Base-by-base conservation (phyloP, 1,284 basidiomycete genomes). In the Leccinum ponderosum region DNA sequence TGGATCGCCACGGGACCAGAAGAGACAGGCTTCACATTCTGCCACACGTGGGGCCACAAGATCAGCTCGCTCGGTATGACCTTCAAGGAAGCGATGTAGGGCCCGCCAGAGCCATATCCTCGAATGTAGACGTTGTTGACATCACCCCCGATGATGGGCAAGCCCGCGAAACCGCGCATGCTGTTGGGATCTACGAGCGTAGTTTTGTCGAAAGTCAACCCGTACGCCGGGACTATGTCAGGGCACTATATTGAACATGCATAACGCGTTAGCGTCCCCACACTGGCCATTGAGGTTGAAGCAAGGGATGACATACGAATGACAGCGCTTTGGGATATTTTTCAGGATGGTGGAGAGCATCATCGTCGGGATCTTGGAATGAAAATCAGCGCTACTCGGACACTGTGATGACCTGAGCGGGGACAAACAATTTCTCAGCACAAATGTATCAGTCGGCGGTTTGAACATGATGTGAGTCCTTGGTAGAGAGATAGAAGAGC, bases 41-140 rank as follows among this genome's bases (percentile, higher is more conserved):
- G 17, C 64, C 64, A 65, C 15, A 57, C 64, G 7, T 59, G 60
- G 0, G 60, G 64, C 64, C 64, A 65, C 14, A 65, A 22, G 37
- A 65, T 59, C 25, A 65, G 48, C 31, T 65, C 64, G 55, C 57
- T 63, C 1, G 64, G 64, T 0, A 64, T 14, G 27, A 29, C 51
- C 29, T 31, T 31, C 54, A 29, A 29, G 29, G 29, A 29, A 29
- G 29, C 29, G 29, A 31, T 31, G 9, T 31, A 31, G 29, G 29
- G 29, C 29, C 29, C 29, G 29, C 29, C 57, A 0, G 55, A 57
- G 33, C 64, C 64, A 37, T 59, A n/a, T n/a, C 57, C 64, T 0
- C 64, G 57, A 29, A 65, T 53, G 39, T 59, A 57, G 48, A 65
- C 48, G 6, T 63, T 54, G 57, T 65, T 65, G 6, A 58, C 37